Percentiles rank a stretch among this genome's conserved stretches.
Conservation (phyloP, 2,329 filamentous ascomycete species). For the Xylariaceae sp. region DNA sequence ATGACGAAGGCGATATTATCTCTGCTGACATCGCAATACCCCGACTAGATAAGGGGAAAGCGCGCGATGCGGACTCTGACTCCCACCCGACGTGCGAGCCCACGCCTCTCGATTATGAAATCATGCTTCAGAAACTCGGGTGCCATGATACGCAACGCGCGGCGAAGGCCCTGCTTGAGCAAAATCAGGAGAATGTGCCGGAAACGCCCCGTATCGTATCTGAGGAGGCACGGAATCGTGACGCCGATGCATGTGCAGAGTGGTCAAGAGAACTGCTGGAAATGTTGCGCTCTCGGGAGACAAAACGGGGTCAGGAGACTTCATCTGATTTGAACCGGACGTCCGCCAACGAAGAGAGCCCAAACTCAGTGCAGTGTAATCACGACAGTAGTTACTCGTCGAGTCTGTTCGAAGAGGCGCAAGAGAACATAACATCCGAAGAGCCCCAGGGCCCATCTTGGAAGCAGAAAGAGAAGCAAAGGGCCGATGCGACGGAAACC, state of each 20-base stretch:
- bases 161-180: too few relatives aligned
- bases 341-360: background rate
- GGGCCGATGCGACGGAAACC: background rate
- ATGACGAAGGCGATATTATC: background rate
- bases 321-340: background rate
- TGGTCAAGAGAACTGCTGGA: too few relatives aligned
- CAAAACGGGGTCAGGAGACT: background rate
- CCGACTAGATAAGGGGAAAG: conserved; percentile 14
- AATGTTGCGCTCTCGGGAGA: too few relatives aligned
- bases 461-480: conserved; percentile 5
- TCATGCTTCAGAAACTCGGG: too few relatives aligned
- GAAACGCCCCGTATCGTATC: too few relatives aligned
- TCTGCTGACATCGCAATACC: background rate
- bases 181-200: too few relatives aligned
- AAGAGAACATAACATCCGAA: background rate
- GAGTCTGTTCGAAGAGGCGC: conserved; percentile 10
- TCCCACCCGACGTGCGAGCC: background rate
- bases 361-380: background rate
- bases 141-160: too few relatives aligned
- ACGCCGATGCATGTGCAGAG: background rate
- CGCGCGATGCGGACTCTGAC: conserved; percentile 2
- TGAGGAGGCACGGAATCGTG: too few relatives aligned
- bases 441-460: background rate
- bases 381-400: conserved; percentile 9
- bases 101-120: too few relatives aligned